Conservation (phyloP, 2,329 filamentous ascomycete genomes). For the Emmonsiellopsis sp. region DNA sequence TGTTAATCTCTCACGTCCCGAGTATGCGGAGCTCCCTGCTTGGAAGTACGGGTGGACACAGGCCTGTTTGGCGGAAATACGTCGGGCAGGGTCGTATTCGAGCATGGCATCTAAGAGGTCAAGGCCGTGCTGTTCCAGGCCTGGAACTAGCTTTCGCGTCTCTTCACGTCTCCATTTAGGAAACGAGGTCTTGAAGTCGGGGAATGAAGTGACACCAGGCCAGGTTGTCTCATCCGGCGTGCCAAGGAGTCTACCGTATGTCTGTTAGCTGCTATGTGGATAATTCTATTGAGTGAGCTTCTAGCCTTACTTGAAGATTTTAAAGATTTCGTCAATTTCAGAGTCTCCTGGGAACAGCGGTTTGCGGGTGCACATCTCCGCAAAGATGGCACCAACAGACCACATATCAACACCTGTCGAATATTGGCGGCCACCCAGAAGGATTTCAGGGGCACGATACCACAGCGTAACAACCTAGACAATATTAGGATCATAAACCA, state of each 20-base stretch:
- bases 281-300: background rate
- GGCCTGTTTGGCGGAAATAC: conserved; percentile 82
- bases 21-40: conserved; percentile 40
- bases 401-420: conserved; percentile 94
- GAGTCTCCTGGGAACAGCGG: conserved; percentile 88
- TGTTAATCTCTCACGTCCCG: conserved; percentile 32
- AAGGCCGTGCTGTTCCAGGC: conserved; percentile 55
- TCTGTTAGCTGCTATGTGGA: background rate
- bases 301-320: conserved; percentile 68
- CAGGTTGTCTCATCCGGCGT: conserved; percentile 74
- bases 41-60: conserved; percentile 77
- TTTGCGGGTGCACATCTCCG: conserved; percentile 92
- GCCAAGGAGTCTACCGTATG: conserved; percentile 55
- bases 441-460: conserved; percentile 86
- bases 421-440: conserved; percentile 84
- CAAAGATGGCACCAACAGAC: conserved; percentile 90
- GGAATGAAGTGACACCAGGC: conserved; percentile 90
- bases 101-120: conserved; percentile 57
- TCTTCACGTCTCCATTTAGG: conserved; percentile 78
- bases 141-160: conserved; percentile 56
- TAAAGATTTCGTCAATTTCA: conserved; percentile 91
- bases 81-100: conserved; percentile 76
- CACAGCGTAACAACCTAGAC: conserved; percentile 74
- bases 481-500: conserved; percentile 2
- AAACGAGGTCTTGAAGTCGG: conserved; percentile 86